Percentiles rank a stretch among this genome's conserved stretches.
Conservation (phyloP, 2,329 filamentous ascomycete species). For the Westerdykella ornata region DNA sequence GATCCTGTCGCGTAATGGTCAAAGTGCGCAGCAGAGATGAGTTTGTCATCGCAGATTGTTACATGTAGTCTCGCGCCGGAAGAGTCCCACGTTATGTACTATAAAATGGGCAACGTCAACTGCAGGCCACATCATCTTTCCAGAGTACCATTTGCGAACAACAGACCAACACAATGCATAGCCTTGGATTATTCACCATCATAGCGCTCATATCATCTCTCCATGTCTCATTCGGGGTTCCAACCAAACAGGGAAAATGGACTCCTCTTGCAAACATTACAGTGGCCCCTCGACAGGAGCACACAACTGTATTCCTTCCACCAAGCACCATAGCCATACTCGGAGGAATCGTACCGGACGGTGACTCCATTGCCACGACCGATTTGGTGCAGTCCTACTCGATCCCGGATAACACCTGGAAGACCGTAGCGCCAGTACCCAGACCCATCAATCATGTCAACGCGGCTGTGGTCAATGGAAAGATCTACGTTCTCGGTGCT, state of each 20-base stretch:
- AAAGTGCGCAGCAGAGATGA: too few species aligned
- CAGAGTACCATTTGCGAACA: too few species aligned
- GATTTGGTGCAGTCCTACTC: conserved; percentile 18
- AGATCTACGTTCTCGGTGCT: conserved; percentile 22
- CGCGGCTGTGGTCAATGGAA: conserved; percentile 13
- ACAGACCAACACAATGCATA: too few species aligned
- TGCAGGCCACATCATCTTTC: too few species aligned
- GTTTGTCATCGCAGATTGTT: too few species aligned
- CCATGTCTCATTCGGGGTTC: too few species aligned
- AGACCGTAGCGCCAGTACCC: conserved; percentile 11
- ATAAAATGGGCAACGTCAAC: too few species aligned
- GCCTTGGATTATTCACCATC: too few species aligned
- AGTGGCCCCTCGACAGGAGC: conserved; percentile 19
- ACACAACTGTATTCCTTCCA: conserved; percentile 16
- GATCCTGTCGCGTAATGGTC: too few species aligned
- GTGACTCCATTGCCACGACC: conserved; percentile 9
- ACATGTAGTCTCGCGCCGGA: too few species aligned
- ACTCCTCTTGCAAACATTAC: conserved; percentile 13
- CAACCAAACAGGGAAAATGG: conserved; percentile 5
- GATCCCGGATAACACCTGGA: conserved; percentile 16
- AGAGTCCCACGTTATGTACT: too few species aligned
- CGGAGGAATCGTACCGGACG: conserved; percentile 16
- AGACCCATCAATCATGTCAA: conserved; percentile 22
- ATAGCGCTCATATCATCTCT: too few species aligned
- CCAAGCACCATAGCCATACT: conserved; percentile 17